Base-by-base conservation (phyloP, 805 yeast species). In the Candida pini region DNA sequence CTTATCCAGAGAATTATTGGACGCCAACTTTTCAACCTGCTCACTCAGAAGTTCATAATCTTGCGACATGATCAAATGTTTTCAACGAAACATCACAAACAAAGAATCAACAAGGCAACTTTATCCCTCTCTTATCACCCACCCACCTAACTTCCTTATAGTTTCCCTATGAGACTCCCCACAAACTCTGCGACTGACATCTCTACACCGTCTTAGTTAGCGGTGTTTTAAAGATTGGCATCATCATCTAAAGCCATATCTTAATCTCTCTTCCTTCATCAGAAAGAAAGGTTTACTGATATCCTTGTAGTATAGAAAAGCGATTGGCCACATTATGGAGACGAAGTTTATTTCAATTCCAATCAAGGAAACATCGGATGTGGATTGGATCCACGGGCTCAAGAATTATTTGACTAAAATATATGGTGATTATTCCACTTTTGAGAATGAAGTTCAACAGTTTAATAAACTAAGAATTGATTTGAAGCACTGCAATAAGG, bases 351-450 rank as follows among this genome's bases (percentile, higher is more conserved):
- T 58, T 6, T 30, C 53, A 2, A 33, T 60, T 12, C 60, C 64
- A 2, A 21, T 48, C 18, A 74, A 73, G 47, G 58, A 60, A 20
- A 72, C 87, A 1, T 74, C 70, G 20, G 76, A 68, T 12, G 60
- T 76, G 40, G 83, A 79, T 53, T 86, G 95, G 94, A 43, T 60
- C 1, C 58, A 67, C 13, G 80, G 88, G 0, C 58, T 86, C 42
- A 69, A 68, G 43, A 52, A 64, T 6, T 84, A 80, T 40, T 66
- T 86, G 26, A 54, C 69, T 13, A 63, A 74, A 6, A 59, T 78
- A 0, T 86, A 85, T 51, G 95, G 95, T 9, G 58, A 66, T 12
- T 66, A 71, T 24, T 58, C 67, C 7, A 83, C 73, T 21, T 80
- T 76, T 50, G 60, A 69, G 14, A 66, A 66, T n/a, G 87, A 81